Evolutionary conservation across 2,329 filamentous ascomycete genomes (phyloP).

Genomic region (Coniella vitis): DNA sequence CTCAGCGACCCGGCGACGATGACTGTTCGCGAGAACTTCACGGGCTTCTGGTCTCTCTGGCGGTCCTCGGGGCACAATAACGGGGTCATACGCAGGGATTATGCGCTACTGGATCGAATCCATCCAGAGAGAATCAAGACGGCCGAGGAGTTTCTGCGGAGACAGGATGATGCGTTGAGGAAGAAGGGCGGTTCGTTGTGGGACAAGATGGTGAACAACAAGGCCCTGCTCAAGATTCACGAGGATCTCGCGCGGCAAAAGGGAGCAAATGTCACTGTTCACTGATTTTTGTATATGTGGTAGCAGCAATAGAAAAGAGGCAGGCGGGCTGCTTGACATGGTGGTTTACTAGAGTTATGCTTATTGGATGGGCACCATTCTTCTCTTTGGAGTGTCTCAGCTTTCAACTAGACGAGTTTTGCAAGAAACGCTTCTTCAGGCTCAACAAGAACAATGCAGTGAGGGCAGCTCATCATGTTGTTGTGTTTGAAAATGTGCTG

Average conservation of each 20-base stretch:
- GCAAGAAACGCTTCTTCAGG: too few species aligned
- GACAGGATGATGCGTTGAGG: background rate
- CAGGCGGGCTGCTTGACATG: too few species aligned
- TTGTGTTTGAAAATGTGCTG: too few species aligned
- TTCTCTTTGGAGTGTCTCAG: too few species aligned
- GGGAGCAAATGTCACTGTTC: background rate
- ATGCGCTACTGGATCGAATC: slow-evolving; percentile 9
- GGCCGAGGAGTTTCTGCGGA: slow-evolving; percentile 4
- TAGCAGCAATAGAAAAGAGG: background rate
- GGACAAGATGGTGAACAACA: slow-evolving; percentile 4
- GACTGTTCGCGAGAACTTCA: slow-evolving; percentile 23
- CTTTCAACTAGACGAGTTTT: too few species aligned
- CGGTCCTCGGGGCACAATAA: slow-evolving; percentile 4
- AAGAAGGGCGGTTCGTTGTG: background rate
- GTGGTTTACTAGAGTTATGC: too few species aligned
- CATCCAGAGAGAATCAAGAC: slow-evolving; percentile 2
- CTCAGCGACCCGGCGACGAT: slow-evolving; percentile 9
- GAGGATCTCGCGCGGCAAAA: background rate
- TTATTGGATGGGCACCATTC: too few species aligned
- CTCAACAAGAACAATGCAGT: too few species aligned
- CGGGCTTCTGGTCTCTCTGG: slow-evolving; percentile 14
- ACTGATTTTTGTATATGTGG: background rate
- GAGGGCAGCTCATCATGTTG: too few species aligned
- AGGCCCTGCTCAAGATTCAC: slow-evolving; percentile 3
- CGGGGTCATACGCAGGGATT: slow-evolving; percentile 8